These are phyloP conservation scores for Coemansia sp. DNA, from an alignment of 371 early-diverging fungal species.

Conservation along the genomic window DNA sequence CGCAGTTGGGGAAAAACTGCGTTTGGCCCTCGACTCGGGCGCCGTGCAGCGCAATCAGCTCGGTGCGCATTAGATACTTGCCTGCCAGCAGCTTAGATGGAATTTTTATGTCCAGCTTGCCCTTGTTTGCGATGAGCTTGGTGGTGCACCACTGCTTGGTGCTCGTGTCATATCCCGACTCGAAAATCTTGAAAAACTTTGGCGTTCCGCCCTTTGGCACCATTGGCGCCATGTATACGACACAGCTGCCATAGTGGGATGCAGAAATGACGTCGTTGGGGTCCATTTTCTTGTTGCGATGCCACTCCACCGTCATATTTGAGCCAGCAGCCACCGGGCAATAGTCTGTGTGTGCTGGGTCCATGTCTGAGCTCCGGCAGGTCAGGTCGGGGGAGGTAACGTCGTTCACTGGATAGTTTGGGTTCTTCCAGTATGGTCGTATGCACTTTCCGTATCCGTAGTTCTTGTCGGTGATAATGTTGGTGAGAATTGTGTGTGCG, in stretches of 20 bases:
- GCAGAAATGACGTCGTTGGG: not conserved
- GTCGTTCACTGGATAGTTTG: slow-evolving; percentile 5
- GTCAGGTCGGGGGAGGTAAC: slow-evolving; percentile 2
- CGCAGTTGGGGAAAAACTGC: slow-evolving; percentile 8
- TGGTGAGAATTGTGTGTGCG: not conserved
- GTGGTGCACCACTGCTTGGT: slow-evolving; percentile 1
- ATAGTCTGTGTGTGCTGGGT: not conserved
- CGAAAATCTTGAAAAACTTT: slow-evolving; percentile 1
- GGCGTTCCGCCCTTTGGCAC: not conserved
- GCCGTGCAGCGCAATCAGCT: slow-evolving; percentile 4
- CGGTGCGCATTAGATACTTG: slow-evolving; percentile 2
- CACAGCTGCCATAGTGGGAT: not conserved
- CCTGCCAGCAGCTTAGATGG: not conserved
- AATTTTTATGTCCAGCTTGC: not conserved
- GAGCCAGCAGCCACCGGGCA: slow-evolving; percentile 9
- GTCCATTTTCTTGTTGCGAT: not conserved
- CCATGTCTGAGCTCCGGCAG: slow-evolving; percentile 10
- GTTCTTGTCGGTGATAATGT: not conserved
- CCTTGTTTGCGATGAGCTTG: not conserved
- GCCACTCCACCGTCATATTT: slow-evolving; percentile 2
- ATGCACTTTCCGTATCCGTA: slow-evolving; percentile 3
- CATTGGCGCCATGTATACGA: slow-evolving; percentile 10
- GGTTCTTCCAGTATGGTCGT: not conserved
- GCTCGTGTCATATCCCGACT: not conserved
- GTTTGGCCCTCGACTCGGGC: not conserved